These are phyloP conservation scores for Purshia tridentata DNA, from an alignment of 306 rosid genomes.

Conservation along the genomic window DNA sequence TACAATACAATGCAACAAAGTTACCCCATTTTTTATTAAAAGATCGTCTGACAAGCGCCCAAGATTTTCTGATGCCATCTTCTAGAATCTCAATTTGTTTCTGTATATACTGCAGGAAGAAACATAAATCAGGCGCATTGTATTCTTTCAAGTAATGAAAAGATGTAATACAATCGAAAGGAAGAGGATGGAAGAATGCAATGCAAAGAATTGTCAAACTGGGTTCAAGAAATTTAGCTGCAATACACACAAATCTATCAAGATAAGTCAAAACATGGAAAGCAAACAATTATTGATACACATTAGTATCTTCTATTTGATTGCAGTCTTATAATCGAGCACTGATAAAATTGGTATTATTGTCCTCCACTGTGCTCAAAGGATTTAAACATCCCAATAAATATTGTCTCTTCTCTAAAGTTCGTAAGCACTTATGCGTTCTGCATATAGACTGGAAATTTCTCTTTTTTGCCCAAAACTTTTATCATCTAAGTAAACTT, in stretches of 20 bases:
- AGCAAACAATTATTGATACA: too few relatives aligned
- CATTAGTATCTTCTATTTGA: too few relatives aligned
- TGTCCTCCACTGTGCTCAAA: not conserved
- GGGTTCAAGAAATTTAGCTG: not conserved
- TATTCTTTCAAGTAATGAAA: not conserved
- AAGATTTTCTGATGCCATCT: slow-evolving; percentile 48
- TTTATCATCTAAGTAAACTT: not conserved
- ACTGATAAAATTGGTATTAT: not conserved
- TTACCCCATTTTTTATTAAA: slow-evolving; percentile 30
- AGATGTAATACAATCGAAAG: not conserved
- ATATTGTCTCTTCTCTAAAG: not conserved
- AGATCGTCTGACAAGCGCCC: slow-evolving; percentile 37
- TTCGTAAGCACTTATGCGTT: not conserved
- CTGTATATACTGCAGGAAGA: slow-evolving; percentile 48
- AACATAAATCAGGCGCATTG: slow-evolving; percentile 3
- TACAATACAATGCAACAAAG: not conserved
- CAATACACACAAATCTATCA: not conserved
- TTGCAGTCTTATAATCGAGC: not conserved
- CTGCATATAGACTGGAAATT: not conserved
- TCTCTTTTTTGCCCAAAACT: not conserved
- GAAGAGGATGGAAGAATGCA: not conserved
- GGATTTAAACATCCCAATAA: not conserved
- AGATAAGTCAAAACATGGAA: not conserved
- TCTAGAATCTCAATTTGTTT: slow-evolving; percentile 45
- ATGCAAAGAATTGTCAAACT: not conserved